A percentile compares a stretch with the other conserved stretches of the same genome.
phyloP scores from a whole-genome alignment of 352 stramenopile genomes.

The Phytophthora tentaculata region DNA sequence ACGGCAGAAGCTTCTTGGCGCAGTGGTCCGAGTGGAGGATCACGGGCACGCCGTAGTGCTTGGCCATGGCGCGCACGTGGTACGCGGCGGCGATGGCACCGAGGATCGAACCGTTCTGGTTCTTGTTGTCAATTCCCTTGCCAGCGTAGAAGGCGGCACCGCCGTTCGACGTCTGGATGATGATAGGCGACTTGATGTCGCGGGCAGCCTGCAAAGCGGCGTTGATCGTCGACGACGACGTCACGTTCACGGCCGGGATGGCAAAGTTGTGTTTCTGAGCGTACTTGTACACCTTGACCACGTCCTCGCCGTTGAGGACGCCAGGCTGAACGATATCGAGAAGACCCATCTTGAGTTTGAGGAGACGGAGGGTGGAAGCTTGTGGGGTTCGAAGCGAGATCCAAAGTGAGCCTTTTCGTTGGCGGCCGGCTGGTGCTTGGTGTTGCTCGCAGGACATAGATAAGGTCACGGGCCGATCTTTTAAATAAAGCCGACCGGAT shows the following conservation, averaged over 20 bases:
- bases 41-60: conserved; percentile 96
- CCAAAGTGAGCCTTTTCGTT: conserved; percentile 39
- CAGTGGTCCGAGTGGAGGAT: conserved; percentile 99
- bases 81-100: conserved; percentile 92
- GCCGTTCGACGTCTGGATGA: conserved; percentile 99
- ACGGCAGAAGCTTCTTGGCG: conserved; percentile 98
- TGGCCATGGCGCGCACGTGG: conserved; percentile 97
- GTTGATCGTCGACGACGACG: conserved; percentile 96
- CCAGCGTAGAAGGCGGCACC: conserved; percentile 97
- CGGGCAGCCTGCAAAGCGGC: conserved; percentile 95
- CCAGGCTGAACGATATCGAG: conserved; percentile 85
- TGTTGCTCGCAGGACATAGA: too few species aligned
- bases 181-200: conserved; percentile 97
- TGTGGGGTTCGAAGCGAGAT: conserved; percentile 39
- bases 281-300: conserved; percentile 93
- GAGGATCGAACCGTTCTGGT: conserved; percentile 82
- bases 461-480: too few species aligned
- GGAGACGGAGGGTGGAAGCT: conserved; percentile 4
- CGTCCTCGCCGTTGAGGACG: conserved; percentile 89
- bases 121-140: conserved; percentile 96
- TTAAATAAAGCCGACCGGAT: too few species aligned
- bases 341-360: conserved; percentile 69
- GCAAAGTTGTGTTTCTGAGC: conserved; percentile 95
- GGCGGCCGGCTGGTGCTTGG: too few species aligned
- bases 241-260: conserved; percentile 98